Conservation (phyloP, 1,139 yeast genomes). For the Scheffersomyces lignicola region DNA sequence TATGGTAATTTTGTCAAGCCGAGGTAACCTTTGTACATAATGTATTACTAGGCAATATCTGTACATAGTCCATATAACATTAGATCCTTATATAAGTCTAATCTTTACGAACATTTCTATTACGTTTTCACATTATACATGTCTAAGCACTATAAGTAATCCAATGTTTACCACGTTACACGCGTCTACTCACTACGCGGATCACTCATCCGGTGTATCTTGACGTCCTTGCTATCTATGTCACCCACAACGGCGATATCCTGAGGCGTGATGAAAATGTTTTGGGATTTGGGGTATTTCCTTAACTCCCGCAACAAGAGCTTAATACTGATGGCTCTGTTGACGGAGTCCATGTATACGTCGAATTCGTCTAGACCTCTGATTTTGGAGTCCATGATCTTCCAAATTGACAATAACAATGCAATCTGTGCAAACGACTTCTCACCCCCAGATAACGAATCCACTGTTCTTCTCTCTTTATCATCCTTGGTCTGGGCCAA, state of each 20-base stretch:
- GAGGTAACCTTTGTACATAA: background rate
- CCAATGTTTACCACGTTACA: too few relatives aligned
- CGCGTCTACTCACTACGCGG: constrained; percentile 44
- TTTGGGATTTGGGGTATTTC: constrained; percentile 68
- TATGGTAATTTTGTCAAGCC: too few relatives aligned
- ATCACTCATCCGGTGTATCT: constrained; percentile 68
- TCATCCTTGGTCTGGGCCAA: constrained; percentile 62
- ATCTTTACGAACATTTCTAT: too few relatives aligned
- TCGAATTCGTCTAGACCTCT: constrained; percentile 96
- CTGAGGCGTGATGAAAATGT: constrained; percentile 93
- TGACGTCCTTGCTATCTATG: constrained; percentile 59
- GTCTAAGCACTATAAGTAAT: too few relatives aligned
- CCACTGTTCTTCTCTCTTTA: constrained; percentile 64
- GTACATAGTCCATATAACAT: too few relatives aligned
- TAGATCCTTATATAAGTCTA: too few relatives aligned
- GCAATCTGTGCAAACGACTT: constrained; percentile 93
- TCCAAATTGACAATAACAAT: constrained; percentile 87
- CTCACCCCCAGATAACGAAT: constrained; percentile 94
- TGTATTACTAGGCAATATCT: background rate
- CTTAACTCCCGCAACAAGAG: constrained; percentile 70
- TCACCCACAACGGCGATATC: constrained; percentile 80
- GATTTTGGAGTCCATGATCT: constrained; percentile 81
- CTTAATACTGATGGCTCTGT: constrained; percentile 76
- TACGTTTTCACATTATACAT: too few relatives aligned
- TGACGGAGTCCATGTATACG: constrained; percentile 95